Conservation (phyloP, 768 basidiomycete species). For the Tylopilus cervinicoccineus region DNA sequence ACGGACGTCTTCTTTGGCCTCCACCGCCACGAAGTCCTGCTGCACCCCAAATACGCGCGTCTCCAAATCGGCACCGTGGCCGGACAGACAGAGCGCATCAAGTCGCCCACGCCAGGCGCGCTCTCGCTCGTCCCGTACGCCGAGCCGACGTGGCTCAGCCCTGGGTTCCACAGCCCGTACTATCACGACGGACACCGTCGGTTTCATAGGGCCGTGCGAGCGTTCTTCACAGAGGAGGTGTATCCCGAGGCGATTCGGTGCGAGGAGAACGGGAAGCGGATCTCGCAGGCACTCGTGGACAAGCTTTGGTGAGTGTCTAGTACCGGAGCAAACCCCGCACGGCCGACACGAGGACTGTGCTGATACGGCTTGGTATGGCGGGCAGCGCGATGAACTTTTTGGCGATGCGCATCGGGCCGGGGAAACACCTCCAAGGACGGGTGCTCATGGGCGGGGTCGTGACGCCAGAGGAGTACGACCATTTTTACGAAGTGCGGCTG, state of each 20-base stretch:
- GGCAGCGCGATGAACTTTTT: constrained; percentile 59
- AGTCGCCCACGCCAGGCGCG: constrained; percentile 53
- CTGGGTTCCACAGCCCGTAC: constrained; percentile 71
- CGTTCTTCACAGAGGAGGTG: constrained; percentile 74
- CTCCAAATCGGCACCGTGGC: constrained; percentile 60
- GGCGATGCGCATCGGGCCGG: constrained; percentile 70
- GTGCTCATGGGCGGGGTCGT: constrained; percentile 77
- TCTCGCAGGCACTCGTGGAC: constrained; percentile 80
- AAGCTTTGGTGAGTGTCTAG: constrained; percentile 79
- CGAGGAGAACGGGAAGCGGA: constrained; percentile 85
- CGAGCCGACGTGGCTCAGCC: constrained; percentile 76
- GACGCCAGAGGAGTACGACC: constrained; percentile 84
- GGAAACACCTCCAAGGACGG: constrained; percentile 82
- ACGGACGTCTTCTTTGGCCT: constrained; percentile 83
- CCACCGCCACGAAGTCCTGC: constrained; percentile 78
- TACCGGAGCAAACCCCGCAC: not conserved
- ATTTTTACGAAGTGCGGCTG: constrained; percentile 77
- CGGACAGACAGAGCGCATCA: constrained; percentile 56
- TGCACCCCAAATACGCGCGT: constrained; percentile 66
- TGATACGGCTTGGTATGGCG: not conserved
- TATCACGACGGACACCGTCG: constrained; percentile 68
- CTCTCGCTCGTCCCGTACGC: constrained; percentile 78
- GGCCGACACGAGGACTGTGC: not conserved
- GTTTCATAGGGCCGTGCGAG: constrained; percentile 74
- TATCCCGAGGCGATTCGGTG: constrained; percentile 68